Percentiles rank a stretch among this genome's conserved stretches.
These are phyloP conservation scores for Arthroderma sp. DNA, from an alignment of 2,329 filamentous ascomycete species.

Conservation along the genomic window DNA sequence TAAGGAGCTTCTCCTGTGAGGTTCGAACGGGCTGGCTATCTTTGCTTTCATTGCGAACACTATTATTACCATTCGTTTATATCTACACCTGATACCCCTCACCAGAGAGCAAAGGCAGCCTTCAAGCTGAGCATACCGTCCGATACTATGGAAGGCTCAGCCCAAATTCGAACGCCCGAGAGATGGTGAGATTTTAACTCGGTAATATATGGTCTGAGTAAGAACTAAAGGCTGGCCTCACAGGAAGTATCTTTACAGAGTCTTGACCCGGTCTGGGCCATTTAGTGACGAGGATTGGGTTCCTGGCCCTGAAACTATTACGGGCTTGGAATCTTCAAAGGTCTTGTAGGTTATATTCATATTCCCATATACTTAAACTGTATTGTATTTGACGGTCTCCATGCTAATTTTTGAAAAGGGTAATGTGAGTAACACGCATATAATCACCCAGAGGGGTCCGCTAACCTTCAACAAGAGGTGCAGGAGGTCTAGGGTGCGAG, in stretches of 20 bases:
- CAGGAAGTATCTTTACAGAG: slow-evolving; percentile 73
- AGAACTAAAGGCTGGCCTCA: background rate
- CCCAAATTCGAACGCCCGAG: no score
- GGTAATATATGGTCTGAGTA: background rate
- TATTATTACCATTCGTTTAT: no score
- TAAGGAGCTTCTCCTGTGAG: no score
- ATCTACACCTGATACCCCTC: no score
- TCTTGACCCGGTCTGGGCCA: slow-evolving; percentile 64
- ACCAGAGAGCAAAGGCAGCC: no score
- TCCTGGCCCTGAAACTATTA: slow-evolving; percentile 38
- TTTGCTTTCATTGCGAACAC: no score
- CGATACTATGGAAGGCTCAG: no score
- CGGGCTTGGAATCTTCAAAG: slow-evolving; percentile 55
- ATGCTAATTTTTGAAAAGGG: slow-evolving; percentile 13
- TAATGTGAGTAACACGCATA: slow-evolving; percentile 19
- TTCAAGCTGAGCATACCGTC: no score
- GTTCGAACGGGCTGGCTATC: no score
- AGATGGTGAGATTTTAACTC: background rate
- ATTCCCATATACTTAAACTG: background rate
- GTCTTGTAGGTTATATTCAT: slow-evolving; percentile 47
- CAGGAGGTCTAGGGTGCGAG: slow-evolving; percentile 87
- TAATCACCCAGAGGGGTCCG: background rate
- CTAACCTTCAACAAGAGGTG: slow-evolving; percentile 48
- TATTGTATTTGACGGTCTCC: background rate
- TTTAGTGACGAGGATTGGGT: slow-evolving; percentile 58